A percentile compares a stretch with the other conserved stretches of the same genome.
Evolutionary conservation across 352 stramenopile species (phyloP).

Genomic region (Phytophthora lateralis): DNA sequence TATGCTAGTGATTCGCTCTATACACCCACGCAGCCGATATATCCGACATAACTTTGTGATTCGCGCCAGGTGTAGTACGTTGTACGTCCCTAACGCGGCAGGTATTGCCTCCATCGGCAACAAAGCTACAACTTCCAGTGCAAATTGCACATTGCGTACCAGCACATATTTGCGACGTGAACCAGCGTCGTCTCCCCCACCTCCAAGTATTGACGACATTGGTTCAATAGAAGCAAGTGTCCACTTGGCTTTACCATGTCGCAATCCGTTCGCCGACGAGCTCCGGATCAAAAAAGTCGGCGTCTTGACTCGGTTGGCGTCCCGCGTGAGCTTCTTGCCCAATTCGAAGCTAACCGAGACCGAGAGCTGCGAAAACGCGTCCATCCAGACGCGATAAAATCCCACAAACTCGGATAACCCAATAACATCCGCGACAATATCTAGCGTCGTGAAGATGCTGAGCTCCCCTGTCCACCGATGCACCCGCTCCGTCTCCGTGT

Average conservation of each 20-base stretch:
- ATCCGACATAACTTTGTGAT: slow-evolving; percentile 63
- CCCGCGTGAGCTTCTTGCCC: slow-evolving; percentile 30
- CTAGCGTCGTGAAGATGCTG: slow-evolving; percentile 18
- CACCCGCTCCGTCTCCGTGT: background rate
- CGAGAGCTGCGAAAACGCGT: slow-evolving; percentile 29
- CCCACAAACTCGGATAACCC: slow-evolving; percentile 20
- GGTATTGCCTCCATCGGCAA: slow-evolving; percentile 65
- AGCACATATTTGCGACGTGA: background rate
- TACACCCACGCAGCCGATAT: slow-evolving; percentile 46
- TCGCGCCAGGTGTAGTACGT: slow-evolving; percentile 61
- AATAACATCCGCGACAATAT: slow-evolving; percentile 28
- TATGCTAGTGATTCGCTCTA: slow-evolving; percentile 59
- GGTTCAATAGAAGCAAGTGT: slow-evolving; percentile 28
- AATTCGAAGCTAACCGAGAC: slow-evolving; percentile 30
- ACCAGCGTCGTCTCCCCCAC: slow-evolving; percentile 1
- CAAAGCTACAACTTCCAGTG: slow-evolving; percentile 56
- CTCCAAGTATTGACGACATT: slow-evolving; percentile 13
- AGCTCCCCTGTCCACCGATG: slow-evolving; percentile 26
- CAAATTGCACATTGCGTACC: slow-evolving; percentile 41
- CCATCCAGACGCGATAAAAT: slow-evolving; percentile 30
- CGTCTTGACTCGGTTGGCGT: slow-evolving; percentile 28
- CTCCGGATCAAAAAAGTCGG: slow-evolving; percentile 5
- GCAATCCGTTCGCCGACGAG: slow-evolving; percentile 3
- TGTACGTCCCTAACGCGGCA: slow-evolving; percentile 43
- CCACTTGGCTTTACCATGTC: slow-evolving; percentile 28